Percentiles rank a stretch among this genome's conserved stretches.
Conservation (phyloP, 805 yeast species). For the Saturnispora halmiae region DNA sequence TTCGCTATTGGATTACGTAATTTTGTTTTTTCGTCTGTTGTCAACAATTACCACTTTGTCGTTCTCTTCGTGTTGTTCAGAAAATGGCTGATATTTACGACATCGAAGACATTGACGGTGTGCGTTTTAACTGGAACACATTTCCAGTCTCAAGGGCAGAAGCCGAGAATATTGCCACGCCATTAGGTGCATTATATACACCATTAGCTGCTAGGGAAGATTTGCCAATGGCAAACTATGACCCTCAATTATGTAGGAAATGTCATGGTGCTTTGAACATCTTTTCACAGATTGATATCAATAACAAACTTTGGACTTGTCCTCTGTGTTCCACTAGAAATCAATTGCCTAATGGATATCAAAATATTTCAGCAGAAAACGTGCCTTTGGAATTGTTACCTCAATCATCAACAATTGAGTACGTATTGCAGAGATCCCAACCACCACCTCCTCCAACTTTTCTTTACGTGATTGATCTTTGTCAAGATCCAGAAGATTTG, state of each 20-base stretch:
- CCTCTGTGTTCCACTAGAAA: constrained; percentile 73
- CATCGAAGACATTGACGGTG: constrained; percentile 53
- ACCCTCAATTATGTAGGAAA: constrained; percentile 74
- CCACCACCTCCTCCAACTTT: constrained; percentile 77
- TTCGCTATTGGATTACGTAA: constrained; percentile 1
- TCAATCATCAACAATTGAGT: constrained; percentile 71
- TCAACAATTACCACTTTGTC: too few relatives aligned
- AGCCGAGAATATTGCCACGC: constrained; percentile 85
- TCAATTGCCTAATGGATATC: constrained; percentile 75
- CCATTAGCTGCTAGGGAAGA: constrained; percentile 78
- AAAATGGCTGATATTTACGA: constrained; percentile 44
- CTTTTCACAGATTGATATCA: constrained; percentile 68
- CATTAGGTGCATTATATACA: constrained; percentile 91
- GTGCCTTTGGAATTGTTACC: constrained; percentile 74
- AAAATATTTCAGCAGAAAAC: constrained; percentile 62
- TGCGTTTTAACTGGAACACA: constrained; percentile 73
- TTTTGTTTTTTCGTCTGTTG: too few relatives aligned
- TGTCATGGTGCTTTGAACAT: constrained; percentile 88
- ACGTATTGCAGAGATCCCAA: constrained; percentile 54
- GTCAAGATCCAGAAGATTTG: constrained; percentile 83
- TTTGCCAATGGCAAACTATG: constrained; percentile 70
- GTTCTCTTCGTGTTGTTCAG: background rate
- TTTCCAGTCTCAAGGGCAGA: constrained; percentile 86
- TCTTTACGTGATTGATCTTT: constrained; percentile 75
- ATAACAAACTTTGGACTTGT: constrained; percentile 75